Conservation (phyloP, 352 stramenopile species). For the Thalassiosira hispida region DNA sequence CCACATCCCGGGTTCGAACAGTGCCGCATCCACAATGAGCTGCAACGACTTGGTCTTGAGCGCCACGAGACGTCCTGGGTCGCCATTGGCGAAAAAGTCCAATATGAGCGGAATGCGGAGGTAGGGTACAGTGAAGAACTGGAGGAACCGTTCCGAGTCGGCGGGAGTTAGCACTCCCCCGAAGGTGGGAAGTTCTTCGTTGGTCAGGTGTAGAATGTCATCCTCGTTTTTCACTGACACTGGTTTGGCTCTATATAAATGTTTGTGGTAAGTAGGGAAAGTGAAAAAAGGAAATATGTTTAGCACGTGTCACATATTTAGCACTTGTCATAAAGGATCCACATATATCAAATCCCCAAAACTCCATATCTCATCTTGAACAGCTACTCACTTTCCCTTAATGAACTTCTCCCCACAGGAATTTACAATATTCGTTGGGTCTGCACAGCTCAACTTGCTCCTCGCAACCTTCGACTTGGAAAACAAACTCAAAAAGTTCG, state of each 20-base stretch:
- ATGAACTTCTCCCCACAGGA: conserved; percentile 85
- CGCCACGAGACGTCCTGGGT: conserved; percentile 81
- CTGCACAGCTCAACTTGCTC: conserved; percentile 79
- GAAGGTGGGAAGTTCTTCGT: conserved; percentile 94
- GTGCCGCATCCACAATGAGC: conserved; percentile 88
- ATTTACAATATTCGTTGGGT: conserved; percentile 86
- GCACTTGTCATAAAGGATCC: neutral
- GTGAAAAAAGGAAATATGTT: no score
- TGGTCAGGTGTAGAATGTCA: conserved; percentile 96
- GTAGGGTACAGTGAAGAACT: conserved; percentile 99
- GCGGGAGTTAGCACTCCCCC: conserved; percentile 93
- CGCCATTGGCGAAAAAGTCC: conserved; percentile 94
- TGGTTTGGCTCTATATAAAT: conserved; percentile 64
- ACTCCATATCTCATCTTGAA: conserved; percentile 1
- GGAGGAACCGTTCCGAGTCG: conserved; percentile 97
- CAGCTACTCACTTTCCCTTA: conserved; percentile 71
- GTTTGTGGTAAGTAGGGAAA: conserved; percentile 2
- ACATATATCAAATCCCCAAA: no score
- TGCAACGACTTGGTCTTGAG: conserved; percentile 88
- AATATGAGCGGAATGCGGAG: conserved; percentile 96
- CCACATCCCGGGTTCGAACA: conserved; percentile 91
- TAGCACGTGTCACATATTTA: conserved; percentile 26
- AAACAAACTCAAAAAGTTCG: conserved; percentile 84
- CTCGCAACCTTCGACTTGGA: conserved; percentile 76
- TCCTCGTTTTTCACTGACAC: conserved; percentile 88